Evolutionary conservation across 2,329 filamentous ascomycete species (phyloP).

Genomic region (Apiospora pterosperma): DNA sequence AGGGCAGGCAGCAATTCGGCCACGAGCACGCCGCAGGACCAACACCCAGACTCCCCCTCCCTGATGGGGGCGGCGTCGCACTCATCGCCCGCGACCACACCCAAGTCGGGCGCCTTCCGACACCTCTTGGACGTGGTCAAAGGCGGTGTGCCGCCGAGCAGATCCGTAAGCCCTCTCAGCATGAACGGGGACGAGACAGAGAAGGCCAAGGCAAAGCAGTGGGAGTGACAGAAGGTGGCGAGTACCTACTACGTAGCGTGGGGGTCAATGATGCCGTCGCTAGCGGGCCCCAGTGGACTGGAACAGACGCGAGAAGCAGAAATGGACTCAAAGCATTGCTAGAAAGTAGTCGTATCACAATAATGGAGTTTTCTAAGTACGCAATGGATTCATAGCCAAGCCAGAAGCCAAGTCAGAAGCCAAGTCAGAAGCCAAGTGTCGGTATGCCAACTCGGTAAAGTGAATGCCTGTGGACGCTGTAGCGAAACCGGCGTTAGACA

Average conservation of each 20-base stretch:
- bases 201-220: not conserved
- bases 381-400: no score
- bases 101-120: slow-evolving; percentile 12
- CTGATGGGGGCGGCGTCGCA: not conserved
- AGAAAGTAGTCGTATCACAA: not conserved
- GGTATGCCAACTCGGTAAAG: no score
- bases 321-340: not conserved
- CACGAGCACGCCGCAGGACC: not conserved
- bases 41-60: not conserved
- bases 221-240: not conserved
- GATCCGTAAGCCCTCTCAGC: slow-evolving; percentile 8
- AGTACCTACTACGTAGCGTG: not conserved
- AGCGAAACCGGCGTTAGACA: not conserved
- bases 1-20: not conserved
- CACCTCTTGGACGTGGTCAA: slow-evolving; percentile 6
- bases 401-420: no score
- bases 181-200: not conserved
- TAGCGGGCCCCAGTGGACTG: not conserved
- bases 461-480: not conserved
- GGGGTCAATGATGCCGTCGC: not conserved
- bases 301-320: not conserved
- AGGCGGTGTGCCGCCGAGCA: slow-evolving; percentile 7
- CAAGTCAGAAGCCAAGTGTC: no score
- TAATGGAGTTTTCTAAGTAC: not conserved
- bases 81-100: slow-evolving; percentile 6